Base-by-base conservation (phyloP, 2,329 filamentous ascomycete species). In the Alternaria burnsii region DNA sequence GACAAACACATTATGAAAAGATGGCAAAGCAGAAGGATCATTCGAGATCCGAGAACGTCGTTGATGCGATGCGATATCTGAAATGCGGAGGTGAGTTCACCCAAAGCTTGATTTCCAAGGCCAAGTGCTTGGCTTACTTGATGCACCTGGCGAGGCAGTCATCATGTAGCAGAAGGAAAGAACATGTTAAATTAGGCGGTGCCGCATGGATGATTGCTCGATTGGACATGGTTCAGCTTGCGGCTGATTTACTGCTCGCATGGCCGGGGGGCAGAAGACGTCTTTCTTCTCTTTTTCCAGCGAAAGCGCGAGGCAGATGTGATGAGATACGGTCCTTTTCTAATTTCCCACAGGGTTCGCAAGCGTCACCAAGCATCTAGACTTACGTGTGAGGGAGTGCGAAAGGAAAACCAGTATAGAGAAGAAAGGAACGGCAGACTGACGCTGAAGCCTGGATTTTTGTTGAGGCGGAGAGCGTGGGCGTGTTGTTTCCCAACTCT, bases 1-100 rank as follows among this genome's bases (percentile, higher is more conserved):
- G 42, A 38, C n/a, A 38, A n/a, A 48, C 10, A 55, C 22, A n/a
- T 55, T 55, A 28, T 42, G 28, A 32, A 43, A 32, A 32, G 24
- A 53, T 44, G 18, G 28, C 14, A 42, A 22, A 42, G 18, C 18
- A 42, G 18, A 18, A 12, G 20, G 5, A 42, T 14, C 40, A 22
- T 42, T 42, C 5, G 10, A 14, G 40, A 22, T 14, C 4, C 2
- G 11, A 42, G 18, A 22, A 22, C 1, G 20, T 11, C 10, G 20
- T 22, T 22, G 20, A 42, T 5, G 40, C 40, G 20, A 42, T 5
- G 20, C 40, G 40, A 42, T 14, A 11, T 18, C 18, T 42, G 22
- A 18, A 42, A 42, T 42, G 40, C 5, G 20, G 18, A 42, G 18
- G 20, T 22, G 10, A 14, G 11, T 22, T 20, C 22, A 11, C 40